Evolutionary conservation across 116 monocot species (phyloP).

Genomic region (Dioscorea cayenensis): DNA sequence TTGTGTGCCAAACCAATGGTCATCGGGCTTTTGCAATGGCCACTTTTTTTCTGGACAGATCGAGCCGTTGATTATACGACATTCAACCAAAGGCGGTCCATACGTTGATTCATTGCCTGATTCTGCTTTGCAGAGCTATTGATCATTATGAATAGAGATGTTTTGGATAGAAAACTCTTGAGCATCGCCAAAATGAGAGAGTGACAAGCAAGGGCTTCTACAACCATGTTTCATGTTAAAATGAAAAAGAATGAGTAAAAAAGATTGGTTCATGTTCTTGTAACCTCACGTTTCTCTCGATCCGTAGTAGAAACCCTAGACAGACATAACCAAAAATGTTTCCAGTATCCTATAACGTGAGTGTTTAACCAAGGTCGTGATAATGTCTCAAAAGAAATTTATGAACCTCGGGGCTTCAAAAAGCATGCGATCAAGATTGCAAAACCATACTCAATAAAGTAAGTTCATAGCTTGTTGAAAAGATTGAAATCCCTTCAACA

Average conservation of each 20-base stretch:
- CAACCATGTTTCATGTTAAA: too few species aligned
- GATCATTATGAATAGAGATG: too few species aligned
- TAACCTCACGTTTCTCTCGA: slow-evolving; percentile 18
- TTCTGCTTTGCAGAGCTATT: too few species aligned
- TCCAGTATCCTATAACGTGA: slow-evolving; percentile 33
- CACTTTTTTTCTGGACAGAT: too few species aligned
- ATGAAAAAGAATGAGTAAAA: background rate
- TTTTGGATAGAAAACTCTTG: too few species aligned
- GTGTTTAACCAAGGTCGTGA: slow-evolving; percentile 37
- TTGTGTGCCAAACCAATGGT: too few species aligned
- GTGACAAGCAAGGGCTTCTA: too few species aligned
- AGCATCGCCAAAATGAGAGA: too few species aligned
- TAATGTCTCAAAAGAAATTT: slow-evolving; percentile 41
- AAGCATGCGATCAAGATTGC: slow-evolving; percentile 60
- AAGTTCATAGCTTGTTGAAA: slow-evolving; percentile 42
- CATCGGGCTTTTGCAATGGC: too few species aligned
- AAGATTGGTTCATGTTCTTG: slow-evolving; percentile 1
- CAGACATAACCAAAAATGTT: slow-evolving; percentile 67
- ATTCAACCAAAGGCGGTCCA: too few species aligned
- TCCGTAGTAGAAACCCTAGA: slow-evolving; percentile 59
- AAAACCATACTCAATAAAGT: slow-evolving; percentile 68
- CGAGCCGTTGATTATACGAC: too few species aligned
- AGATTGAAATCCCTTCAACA: slow-evolving; percentile 43
- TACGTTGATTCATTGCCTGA: too few species aligned
- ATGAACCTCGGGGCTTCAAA: slow-evolving; percentile 56